Conservation (phyloP, 345 rosid genomes). For the Excoecaria agallocha region DNA sequence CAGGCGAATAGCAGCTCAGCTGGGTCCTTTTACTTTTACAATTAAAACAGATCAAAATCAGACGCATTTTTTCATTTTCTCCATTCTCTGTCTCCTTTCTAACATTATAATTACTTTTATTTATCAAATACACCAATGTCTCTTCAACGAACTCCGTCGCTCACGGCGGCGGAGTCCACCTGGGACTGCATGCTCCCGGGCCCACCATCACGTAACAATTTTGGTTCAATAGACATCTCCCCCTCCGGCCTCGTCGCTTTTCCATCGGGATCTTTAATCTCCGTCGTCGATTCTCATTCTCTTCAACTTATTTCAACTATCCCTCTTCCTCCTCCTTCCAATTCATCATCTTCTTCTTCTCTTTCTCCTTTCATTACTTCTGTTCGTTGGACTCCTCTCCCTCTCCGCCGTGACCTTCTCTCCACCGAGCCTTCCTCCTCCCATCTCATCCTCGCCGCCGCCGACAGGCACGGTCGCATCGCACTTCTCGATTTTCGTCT, state of each 20-base stretch:
- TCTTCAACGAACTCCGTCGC: constrained; percentile 25
- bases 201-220: constrained; percentile 89
- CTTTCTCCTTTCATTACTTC: constrained; percentile 82
- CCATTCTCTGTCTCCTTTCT: not conserved
- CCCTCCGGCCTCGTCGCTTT: constrained; percentile 82
- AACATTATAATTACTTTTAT: not conserved
- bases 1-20: too few species aligned
- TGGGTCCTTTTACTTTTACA: too few species aligned
- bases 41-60: not conserved
- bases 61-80: not conserved
- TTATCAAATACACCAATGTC: constrained; percentile 28
- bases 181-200: constrained; percentile 85
- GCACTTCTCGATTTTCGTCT: constrained; percentile 75
- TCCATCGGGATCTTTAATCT: constrained; percentile 77
- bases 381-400: constrained; percentile 80
- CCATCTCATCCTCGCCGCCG: constrained; percentile 78
- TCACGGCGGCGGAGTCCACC: constrained; percentile 23
- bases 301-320: constrained; percentile 76
- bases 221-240: constrained; percentile 77
- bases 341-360: constrained; percentile 30
- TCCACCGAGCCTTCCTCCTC: constrained; percentile 72
- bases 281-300: constrained; percentile 72
- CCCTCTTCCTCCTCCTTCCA: constrained; percentile 51
- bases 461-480: constrained; percentile 93
- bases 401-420: constrained; percentile 75